Conservation (phyloP, 1,284 basidiomycete genomes). For the Cryptococcus sp. region DNA sequence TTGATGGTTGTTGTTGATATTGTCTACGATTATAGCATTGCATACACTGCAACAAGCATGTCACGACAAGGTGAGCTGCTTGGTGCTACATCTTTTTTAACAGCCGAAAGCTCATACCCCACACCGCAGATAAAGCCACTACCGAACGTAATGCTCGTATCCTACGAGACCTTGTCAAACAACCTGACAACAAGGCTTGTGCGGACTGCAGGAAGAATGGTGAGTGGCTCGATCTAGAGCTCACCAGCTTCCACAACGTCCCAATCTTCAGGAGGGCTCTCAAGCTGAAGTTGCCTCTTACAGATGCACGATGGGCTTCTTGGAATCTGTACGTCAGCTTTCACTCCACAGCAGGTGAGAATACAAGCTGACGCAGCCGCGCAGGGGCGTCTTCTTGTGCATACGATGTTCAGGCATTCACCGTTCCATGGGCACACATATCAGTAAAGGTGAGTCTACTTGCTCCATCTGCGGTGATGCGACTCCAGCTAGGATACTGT, state of each 20-base stretch:
- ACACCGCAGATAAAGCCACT: constrained; percentile 69
- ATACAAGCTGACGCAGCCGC: constrained; percentile 3
- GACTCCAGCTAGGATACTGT: background rate
- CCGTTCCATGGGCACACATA: constrained; percentile 97
- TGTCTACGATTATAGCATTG: background rate
- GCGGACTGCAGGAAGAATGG: constrained; percentile 93
- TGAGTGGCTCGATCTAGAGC: constrained; percentile 46
- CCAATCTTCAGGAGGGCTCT: background rate
- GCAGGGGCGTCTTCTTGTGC: constrained; percentile 86
- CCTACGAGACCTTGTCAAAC: constrained; percentile 80
- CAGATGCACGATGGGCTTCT: constrained; percentile 96
- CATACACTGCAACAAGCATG: constrained; percentile 21
- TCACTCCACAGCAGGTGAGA: background rate
- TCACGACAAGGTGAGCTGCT: constrained; percentile 37
- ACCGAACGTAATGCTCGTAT: constrained; percentile 74
- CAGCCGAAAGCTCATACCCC: background rate
- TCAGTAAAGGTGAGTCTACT: constrained; percentile 64
- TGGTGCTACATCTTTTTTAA: background rate
- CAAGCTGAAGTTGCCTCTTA: constrained; percentile 7
- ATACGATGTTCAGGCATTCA: constrained; percentile 99
- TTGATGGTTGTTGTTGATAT: background rate
- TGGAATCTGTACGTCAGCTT: constrained; percentile 79
- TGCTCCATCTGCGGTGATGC: background rate
- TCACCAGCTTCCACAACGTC: no score
- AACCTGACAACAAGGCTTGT: constrained; percentile 89